These are phyloP conservation scores for Lipomyces yamadae DNA, from an alignment of 805 yeast genomes.

Conservation along the genomic window DNA sequence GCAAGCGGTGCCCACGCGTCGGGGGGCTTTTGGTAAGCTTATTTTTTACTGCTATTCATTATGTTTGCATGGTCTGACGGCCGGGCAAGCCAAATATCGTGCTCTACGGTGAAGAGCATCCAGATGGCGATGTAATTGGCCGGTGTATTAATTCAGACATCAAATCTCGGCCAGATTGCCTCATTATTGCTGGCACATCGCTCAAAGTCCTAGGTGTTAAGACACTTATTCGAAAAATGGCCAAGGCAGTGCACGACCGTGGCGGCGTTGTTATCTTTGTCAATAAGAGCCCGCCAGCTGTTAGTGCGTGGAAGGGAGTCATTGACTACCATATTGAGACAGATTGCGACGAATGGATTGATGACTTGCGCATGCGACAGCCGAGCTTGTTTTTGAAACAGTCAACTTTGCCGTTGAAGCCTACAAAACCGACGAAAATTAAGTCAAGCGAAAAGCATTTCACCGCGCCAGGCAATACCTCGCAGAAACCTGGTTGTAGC, in stretches of 20 bases:
- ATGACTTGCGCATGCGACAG: constrained; percentile 55
- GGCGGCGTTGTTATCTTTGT: constrained; percentile 80
- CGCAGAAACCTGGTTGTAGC: neutral
- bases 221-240: constrained; percentile 68
- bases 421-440: constrained; percentile 11
- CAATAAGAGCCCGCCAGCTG: constrained; percentile 58
- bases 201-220: constrained; percentile 89
- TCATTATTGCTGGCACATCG: constrained; percentile 92
- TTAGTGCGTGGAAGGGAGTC: constrained; percentile 65
- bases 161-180: constrained; percentile 65
- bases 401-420: constrained; percentile 16
- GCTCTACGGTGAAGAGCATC: constrained; percentile 92
- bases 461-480: no score
- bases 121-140: constrained; percentile 79
- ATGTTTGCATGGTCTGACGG: neutral
- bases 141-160: constrained; percentile 70
- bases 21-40: constrained; percentile 63
- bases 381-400: constrained; percentile 59
- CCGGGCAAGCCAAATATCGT: constrained; percentile 72
- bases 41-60: neutral
- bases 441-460: neutral
- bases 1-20: constrained; percentile 75
- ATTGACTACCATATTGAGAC: constrained; percentile 79
- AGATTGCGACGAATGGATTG: constrained; percentile 85
- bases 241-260: constrained; percentile 72